Evolutionary conservation across 2,329 filamentous ascomycete species (phyloP).

Genomic region (Trichocomaceae sp.): DNA sequence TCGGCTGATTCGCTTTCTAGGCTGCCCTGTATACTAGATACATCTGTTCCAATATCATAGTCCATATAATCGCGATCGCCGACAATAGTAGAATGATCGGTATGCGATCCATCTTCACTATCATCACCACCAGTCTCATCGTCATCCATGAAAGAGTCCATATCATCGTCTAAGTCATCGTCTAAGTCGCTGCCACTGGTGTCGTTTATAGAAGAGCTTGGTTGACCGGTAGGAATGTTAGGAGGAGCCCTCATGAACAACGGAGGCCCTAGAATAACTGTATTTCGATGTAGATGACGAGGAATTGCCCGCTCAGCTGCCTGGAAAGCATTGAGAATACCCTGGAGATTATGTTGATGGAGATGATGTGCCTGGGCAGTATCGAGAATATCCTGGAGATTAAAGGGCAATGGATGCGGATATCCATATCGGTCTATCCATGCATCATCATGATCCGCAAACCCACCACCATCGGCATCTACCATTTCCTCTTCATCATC

Average conservation of each 20-base stretch:
- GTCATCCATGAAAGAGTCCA: slow-evolving; percentile 15
- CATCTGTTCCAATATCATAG: slow-evolving; percentile 15
- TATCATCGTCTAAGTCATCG: slow-evolving; percentile 11
- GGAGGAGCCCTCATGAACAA: not conserved
- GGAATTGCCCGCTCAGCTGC: too few relatives aligned
- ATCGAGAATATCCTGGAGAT: slow-evolving; percentile 15
- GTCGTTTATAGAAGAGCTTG: slow-evolving; percentile 3
- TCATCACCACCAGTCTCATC: slow-evolving; percentile 15
- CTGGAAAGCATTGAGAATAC: slow-evolving; percentile 12
- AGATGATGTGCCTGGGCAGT: too few relatives aligned
- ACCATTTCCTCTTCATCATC: slow-evolving; percentile 21
- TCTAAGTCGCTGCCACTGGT: not conserved
- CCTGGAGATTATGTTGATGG: too few relatives aligned
- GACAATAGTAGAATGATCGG: slow-evolving; percentile 30
- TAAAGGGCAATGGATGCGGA: slow-evolving; percentile 11
- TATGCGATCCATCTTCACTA: slow-evolving; percentile 20
- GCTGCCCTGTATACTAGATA: slow-evolving; percentile 13
- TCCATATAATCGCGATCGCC: slow-evolving; percentile 17
- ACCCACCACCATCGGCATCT: slow-evolving; percentile 1
- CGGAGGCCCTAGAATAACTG: not conserved
- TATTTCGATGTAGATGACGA: slow-evolving; percentile 6
- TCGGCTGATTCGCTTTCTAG: slow-evolving; percentile 1
- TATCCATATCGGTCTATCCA: slow-evolving; percentile 2
- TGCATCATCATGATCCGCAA: slow-evolving; percentile 1
- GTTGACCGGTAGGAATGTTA: not conserved